These are phyloP conservation scores for Camelina sativa DNA, from an alignment of 345 rosid genomes.

Conservation along the genomic window DNA sequence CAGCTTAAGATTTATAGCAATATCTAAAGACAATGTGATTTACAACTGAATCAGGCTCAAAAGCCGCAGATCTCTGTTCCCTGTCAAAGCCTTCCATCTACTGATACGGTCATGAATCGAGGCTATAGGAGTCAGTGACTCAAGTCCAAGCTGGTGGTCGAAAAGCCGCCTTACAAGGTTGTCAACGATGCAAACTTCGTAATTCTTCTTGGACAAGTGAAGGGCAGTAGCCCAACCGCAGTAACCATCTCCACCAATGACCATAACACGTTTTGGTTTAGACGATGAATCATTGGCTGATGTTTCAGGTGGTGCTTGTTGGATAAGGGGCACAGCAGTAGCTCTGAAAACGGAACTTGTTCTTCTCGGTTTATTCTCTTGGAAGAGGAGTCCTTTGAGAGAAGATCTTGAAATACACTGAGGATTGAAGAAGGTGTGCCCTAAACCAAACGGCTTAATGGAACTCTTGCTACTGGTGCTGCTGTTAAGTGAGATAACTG, in stretches of 20 bases:
- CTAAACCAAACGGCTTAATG: conserved; percentile 38
- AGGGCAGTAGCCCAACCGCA: conserved; percentile 99
- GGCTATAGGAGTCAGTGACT: conserved; percentile 83
- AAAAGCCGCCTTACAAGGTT: conserved; percentile 86
- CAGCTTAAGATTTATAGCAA: too few species aligned
- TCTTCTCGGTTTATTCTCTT: conserved; percentile 43
- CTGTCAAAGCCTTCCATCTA: conserved; percentile 88
- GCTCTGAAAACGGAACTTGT: conserved; percentile 48
- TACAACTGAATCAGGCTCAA: too few species aligned
- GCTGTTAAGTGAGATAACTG: conserved; percentile 46
- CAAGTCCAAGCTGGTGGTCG: conserved; percentile 95
- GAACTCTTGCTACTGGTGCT: conserved; percentile 33
- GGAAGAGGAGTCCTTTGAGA: conserved; percentile 45
- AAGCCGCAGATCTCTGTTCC: conserved; percentile 40
- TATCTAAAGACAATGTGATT: too few species aligned
- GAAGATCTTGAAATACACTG: conserved; percentile 45
- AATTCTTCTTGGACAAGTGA: conserved; percentile 82
- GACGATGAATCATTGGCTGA: conserved; percentile 46
- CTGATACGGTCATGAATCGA: conserved; percentile 82
- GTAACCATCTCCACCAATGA: conserved; percentile 98
- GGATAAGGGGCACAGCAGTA: conserved; percentile 51
- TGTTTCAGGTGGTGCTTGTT: conserved; percentile 62
- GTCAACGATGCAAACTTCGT: conserved; percentile 82
- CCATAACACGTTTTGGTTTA: conserved; percentile 76
- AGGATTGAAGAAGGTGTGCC: conserved; percentile 41